Conservation (phyloP, 495 filamentous ascomycete species). For the Penicillium canescens region DNA sequence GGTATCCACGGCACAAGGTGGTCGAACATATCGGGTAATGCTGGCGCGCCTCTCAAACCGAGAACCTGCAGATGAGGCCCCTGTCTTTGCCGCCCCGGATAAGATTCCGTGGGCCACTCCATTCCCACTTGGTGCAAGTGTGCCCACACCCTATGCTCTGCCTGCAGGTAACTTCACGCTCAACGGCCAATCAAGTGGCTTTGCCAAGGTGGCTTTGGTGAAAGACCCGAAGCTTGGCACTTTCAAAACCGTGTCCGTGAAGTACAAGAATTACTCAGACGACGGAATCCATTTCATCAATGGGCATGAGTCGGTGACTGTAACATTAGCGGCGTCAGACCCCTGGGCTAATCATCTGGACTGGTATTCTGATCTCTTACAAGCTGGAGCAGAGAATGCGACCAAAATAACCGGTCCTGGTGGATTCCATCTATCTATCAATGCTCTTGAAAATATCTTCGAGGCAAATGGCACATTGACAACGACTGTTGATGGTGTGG, state of each 20-base stretch:
- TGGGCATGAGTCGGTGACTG: conserved; percentile 15
- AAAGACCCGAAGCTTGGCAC: neutral
- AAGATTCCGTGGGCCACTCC: conserved; percentile 14
- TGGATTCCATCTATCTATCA: conserved; percentile 22
- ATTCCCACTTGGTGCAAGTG: conserved; percentile 2
- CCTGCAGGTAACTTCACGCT: conserved; percentile 14
- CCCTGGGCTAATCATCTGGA: conserved; percentile 10
- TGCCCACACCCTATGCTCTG: neutral
- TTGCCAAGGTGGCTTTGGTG: conserved; percentile 8
- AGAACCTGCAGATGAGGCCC: neutral
- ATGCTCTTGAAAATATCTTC: conserved; percentile 20
- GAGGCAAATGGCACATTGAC: conserved; percentile 26
- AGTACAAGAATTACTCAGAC: conserved; percentile 24
- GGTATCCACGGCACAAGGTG: conserved; percentile 15
- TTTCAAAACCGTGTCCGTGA: conserved; percentile 15
- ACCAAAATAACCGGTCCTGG: conserved; percentile 22
- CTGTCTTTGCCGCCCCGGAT: conserved; percentile 7
- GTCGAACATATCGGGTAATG: conserved; percentile 18
- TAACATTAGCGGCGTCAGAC: neutral
- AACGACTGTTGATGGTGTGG: conserved; percentile 18
- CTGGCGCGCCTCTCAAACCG: conserved; percentile 11
- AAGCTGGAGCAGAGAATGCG: conserved; percentile 5
- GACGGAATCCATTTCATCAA: conserved; percentile 15
- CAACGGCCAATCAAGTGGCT: conserved; percentile 6
- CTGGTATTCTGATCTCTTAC: conserved; percentile 21